A percentile compares a stretch with the other conserved stretches of the same genome.
Conservation (phyloP, 257 asterid genomes). For the Capsicum baccatum region DNA sequence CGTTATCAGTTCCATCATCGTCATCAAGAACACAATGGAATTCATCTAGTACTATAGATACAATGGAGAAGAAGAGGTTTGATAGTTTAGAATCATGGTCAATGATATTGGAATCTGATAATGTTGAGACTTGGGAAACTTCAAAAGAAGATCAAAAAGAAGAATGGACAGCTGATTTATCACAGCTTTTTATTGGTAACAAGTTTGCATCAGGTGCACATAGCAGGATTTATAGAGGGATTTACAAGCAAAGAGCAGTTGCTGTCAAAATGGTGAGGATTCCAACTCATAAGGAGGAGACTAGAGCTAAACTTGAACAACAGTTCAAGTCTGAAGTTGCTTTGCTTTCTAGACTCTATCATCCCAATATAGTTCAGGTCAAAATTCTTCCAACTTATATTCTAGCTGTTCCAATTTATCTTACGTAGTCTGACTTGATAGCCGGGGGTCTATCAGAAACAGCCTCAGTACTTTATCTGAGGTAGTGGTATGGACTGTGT, state of each 20-base stretch:
- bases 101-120: slow-evolving; percentile 92
- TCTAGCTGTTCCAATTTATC: not conserved
- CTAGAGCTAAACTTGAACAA: slow-evolving; percentile 49
- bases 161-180: slow-evolving; percentile 55
- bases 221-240: slow-evolving; percentile 53
- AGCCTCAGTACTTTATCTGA: too few relatives aligned
- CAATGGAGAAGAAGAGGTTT: slow-evolving; percentile 84
- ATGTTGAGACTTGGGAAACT: slow-evolving; percentile 81
- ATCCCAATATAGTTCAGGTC: slow-evolving; percentile 55
- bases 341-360: slow-evolving; percentile 53
- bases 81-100: slow-evolving; percentile 99
- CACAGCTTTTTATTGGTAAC: slow-evolving; percentile 54
- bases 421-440: not conserved
- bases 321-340: slow-evolving; percentile 58
- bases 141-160: slow-evolving; percentile 59
- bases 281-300: slow-evolving; percentile 51
- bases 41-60: slow-evolving; percentile 39
- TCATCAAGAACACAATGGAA: slow-evolving; percentile 54
- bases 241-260: slow-evolving; percentile 53
- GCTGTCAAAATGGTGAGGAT: slow-evolving; percentile 59
- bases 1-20: slow-evolving; percentile 52
- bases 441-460: too few relatives aligned
- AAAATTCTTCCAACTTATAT: not conserved
- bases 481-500: too few relatives aligned
- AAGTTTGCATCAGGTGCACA: slow-evolving; percentile 59